A percentile compares a stretch with the other conserved stretches of the same genome.
These are phyloP conservation scores for Zygotorulaspora florentina DNA, from an alignment of 805 yeast species.

Conservation along the genomic window DNA sequence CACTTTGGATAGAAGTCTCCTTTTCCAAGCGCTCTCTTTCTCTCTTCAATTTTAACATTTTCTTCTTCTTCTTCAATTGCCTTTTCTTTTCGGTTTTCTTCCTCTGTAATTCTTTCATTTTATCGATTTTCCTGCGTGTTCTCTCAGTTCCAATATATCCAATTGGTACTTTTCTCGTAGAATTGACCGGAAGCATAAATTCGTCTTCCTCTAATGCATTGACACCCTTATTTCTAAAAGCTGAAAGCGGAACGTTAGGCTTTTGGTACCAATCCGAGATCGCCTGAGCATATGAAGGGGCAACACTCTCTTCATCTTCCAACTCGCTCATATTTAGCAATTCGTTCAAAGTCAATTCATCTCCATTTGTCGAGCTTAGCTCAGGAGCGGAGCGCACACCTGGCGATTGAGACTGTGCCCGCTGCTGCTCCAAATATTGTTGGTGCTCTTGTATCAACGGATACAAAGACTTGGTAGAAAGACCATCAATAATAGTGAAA, in stretches of 20 bases:
- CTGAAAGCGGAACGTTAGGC: conserved; percentile 74
- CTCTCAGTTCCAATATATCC: conserved; percentile 36
- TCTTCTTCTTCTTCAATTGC: conserved; percentile 33
- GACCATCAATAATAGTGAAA: conserved; percentile 91
- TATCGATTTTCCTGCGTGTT: conserved; percentile 34
- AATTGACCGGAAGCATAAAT: conserved; percentile 28
- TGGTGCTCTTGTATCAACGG: conserved; percentile 41
- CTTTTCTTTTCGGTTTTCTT: conserved; percentile 34
- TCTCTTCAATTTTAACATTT: conserved; percentile 29
- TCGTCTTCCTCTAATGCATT: conserved; percentile 33
- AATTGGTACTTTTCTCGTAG: conserved; percentile 33
- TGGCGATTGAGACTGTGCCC: conserved; percentile 28
- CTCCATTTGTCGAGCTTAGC: conserved; percentile 25
- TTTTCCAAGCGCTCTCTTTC: conserved; percentile 32
- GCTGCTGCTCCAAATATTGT: conserved; percentile 24
- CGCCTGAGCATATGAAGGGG: conserved; percentile 37
- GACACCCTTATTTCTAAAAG: conserved; percentile 79
- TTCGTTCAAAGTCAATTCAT: conserved; percentile 63
- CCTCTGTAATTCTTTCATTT: conserved; percentile 34
- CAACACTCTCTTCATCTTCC: conserved; percentile 53
- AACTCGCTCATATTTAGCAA: conserved; percentile 82
- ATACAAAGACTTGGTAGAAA: conserved; percentile 76
- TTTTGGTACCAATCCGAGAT: conserved; percentile 36
- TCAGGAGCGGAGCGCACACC: conserved; percentile 17
- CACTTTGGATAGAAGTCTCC: conserved; percentile 11